Evolutionary conservation across 2,329 filamentous ascomycete genomes (phyloP).

Genomic region (Colletotrichum nymphaeae): DNA sequence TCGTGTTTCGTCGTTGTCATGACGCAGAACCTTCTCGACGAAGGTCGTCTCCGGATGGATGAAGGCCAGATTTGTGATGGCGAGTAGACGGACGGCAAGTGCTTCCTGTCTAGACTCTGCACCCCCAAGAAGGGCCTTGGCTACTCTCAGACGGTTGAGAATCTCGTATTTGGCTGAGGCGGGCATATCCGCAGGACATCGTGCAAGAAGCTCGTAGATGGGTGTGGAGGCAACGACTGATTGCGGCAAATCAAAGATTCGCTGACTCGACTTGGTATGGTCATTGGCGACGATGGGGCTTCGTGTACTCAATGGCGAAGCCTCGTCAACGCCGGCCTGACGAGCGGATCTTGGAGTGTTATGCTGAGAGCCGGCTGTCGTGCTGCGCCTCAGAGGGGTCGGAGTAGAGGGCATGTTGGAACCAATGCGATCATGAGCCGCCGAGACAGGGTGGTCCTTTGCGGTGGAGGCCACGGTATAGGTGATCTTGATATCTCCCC

Average conservation of each 20-base stretch:
- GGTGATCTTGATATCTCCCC: slow-evolving; percentile 82
- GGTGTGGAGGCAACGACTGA: slow-evolving; percentile 62
- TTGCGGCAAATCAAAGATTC: slow-evolving; percentile 74
- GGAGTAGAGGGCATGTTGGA: slow-evolving; percentile 74
- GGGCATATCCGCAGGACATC: slow-evolving; percentile 74
- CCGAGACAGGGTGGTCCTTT: slow-evolving; percentile 15
- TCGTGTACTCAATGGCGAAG: slow-evolving; percentile 61
- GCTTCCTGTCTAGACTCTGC: slow-evolving; percentile 77
- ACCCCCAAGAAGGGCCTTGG: slow-evolving; percentile 80
- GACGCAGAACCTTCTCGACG: slow-evolving; percentile 84
- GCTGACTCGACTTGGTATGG: slow-evolving; percentile 55
- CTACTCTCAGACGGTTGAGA: slow-evolving; percentile 83
- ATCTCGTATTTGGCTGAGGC: slow-evolving; percentile 83
- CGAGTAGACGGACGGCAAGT: slow-evolving; percentile 83
- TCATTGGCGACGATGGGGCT: slow-evolving; percentile 53
- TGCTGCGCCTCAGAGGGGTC: slow-evolving; percentile 78
- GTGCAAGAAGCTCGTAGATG: slow-evolving; percentile 67
- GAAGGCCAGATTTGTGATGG: slow-evolving; percentile 91
- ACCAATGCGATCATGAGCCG: slow-evolving; percentile 20
- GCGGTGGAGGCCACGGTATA: slow-evolving; percentile 60
- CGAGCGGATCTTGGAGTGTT: slow-evolving; percentile 54
- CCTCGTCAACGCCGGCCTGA: slow-evolving; percentile 48
- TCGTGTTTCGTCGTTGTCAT: slow-evolving; percentile 90
- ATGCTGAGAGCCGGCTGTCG: slow-evolving; percentile 63
- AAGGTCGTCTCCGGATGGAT: slow-evolving; percentile 88